Conservation (phyloP, 2,329 filamentous ascomycete species). For the Laburnicola sp. region DNA sequence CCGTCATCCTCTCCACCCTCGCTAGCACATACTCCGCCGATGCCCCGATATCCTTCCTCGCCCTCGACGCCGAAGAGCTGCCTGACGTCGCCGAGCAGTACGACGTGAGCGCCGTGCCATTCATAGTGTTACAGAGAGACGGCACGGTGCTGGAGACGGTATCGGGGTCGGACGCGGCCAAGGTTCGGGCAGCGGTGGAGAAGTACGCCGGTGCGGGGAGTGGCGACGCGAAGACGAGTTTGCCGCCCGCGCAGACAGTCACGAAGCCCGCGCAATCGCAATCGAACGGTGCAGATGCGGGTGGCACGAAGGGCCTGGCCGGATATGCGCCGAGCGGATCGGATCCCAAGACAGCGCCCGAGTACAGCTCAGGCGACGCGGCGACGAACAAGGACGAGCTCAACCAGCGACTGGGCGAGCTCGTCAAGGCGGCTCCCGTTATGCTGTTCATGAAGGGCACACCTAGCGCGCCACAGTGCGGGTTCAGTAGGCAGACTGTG, state of each 20-base stretch:
- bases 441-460: slow-evolving; percentile 99
- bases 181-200: slow-evolving; percentile 84
- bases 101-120: slow-evolving; percentile 92
- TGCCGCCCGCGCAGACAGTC: slow-evolving; percentile 49
- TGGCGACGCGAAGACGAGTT: slow-evolving; percentile 42
- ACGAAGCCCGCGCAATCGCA: slow-evolving; percentile 48
- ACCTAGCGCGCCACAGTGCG: slow-evolving; percentile 81
- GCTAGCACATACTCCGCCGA: slow-evolving; percentile 79
- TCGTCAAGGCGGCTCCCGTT: slow-evolving; percentile 93
- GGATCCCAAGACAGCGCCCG: slow-evolving; percentile 53
- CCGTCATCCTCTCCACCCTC: slow-evolving; percentile 79
- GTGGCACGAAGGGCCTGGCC: slow-evolving; percentile 46
- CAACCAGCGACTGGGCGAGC: slow-evolving; percentile 74
- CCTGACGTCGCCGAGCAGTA: slow-evolving; percentile 90
- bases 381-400: slow-evolving; percentile 75
- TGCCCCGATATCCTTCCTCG: slow-evolving; percentile 78
- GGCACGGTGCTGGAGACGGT: slow-evolving; percentile 79
- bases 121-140: slow-evolving; percentile 79
- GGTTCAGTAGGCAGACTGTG: slow-evolving; percentile 90
- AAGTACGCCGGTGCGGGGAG: slow-evolving; percentile 65
- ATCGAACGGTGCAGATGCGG: slow-evolving; percentile 41
- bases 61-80: slow-evolving; percentile 91
- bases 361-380: slow-evolving; percentile 47
- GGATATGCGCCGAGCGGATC: slow-evolving; percentile 49
- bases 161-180: slow-evolving; percentile 84